Evolutionary conservation across 108 stramenopile genomes (phyloP).

Genomic region (Skeletonema grethae): DNA sequence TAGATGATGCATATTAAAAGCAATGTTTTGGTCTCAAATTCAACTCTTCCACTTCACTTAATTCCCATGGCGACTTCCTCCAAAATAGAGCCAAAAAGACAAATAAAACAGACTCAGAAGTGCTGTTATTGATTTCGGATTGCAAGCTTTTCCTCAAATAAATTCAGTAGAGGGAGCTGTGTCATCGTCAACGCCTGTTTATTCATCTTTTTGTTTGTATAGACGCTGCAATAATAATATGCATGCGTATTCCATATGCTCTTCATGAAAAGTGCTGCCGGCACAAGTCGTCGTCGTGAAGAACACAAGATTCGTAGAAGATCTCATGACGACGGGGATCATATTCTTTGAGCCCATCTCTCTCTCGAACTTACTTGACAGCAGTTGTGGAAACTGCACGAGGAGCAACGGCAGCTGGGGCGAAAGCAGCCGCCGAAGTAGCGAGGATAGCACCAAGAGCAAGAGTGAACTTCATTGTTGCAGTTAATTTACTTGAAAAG

Average conservation of each 20-base stretch:
- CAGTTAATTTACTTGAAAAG: constrained; percentile 9
- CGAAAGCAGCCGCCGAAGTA: constrained; percentile 77
- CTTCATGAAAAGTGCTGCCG: neutral
- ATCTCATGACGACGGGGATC: neutral
- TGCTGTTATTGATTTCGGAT: constrained; percentile 54
- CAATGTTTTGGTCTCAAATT: neutral
- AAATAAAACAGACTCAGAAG: constrained; percentile 38
- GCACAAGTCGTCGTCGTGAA: neutral
- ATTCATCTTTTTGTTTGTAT: neutral
- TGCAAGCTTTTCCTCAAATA: constrained; percentile 47
- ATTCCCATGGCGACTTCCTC: neutral
- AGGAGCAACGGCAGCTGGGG: constrained; percentile 56
- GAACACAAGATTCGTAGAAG: neutral
- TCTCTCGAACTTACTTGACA: constrained; percentile 33
- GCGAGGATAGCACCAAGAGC: constrained; percentile 67
- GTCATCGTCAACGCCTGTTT: constrained; percentile 40
- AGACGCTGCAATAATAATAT: neutral
- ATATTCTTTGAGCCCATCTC: neutral
- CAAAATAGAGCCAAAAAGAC: constrained; percentile 3
- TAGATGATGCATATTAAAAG: neutral
- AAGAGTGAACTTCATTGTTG: constrained; percentile 82
- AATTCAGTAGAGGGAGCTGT: constrained; percentile 53
- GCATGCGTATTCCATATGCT: neutral
- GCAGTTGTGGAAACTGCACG: constrained; percentile 33
- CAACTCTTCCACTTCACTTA: neutral